Conservation (phyloP, 306 rosid genomes). For the Trichosanthes truncata region DNA sequence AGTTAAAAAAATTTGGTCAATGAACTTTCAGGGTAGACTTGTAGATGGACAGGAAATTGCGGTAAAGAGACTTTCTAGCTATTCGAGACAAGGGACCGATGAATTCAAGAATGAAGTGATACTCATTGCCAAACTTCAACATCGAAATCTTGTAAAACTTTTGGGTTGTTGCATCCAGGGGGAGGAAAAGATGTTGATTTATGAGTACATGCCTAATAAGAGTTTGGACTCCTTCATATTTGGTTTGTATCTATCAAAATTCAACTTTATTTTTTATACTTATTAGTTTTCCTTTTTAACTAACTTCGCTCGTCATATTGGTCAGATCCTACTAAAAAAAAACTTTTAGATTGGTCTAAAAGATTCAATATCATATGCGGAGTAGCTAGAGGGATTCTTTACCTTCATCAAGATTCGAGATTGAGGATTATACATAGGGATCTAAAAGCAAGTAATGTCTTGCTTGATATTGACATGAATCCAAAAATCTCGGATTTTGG, state of each 20-base stretch:
- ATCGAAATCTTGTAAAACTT: slow-evolving; percentile 55
- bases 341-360: slow-evolving; percentile 21
- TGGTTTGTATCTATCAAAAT: slow-evolving; percentile 21
- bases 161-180: slow-evolving; percentile 46
- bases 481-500: slow-evolving; percentile 68
- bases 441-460: slow-evolving; percentile 42
- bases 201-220: slow-evolving; percentile 51
- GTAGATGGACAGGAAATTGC: slow-evolving; percentile 41
- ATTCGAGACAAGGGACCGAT: slow-evolving; percentile 44
- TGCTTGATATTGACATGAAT: slow-evolving; percentile 37
- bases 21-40: slow-evolving; percentile 37
- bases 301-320: not conserved
- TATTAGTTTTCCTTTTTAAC: not conserved
- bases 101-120: slow-evolving; percentile 55
- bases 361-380: slow-evolving; percentile 43
- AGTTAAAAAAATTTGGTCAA: too few species aligned
- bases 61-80: slow-evolving; percentile 42
- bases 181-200: slow-evolving; percentile 40
- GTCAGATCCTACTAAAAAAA: slow-evolving; percentile 19
- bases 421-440: slow-evolving; percentile 45
- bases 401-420: slow-evolving; percentile 54
- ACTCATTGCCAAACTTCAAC: slow-evolving; percentile 57
- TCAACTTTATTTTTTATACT: not conserved
- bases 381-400: slow-evolving; percentile 36
- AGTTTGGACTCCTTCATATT: slow-evolving; percentile 60